Evolutionary conservation across 2,329 filamentous ascomycete species (phyloP), one percentile per base, ranked within the genome.

Genomic region (Lachnellula subtilissima): DNA sequence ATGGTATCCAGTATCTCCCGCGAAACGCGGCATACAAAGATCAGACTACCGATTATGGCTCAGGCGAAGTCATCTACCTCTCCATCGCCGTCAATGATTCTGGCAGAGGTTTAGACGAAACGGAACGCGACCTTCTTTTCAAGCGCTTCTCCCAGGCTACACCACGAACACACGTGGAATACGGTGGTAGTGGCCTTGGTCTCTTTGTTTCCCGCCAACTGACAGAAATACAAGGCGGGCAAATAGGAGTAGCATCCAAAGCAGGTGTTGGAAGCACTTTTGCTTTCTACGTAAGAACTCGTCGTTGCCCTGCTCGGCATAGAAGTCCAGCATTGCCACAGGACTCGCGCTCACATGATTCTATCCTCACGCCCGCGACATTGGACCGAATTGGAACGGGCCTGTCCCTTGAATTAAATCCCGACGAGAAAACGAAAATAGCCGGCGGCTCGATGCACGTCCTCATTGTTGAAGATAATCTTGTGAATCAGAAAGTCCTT

Each of bases 401-500:
- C 8, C 28, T 32, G 28, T 32, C 28, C 28, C 28, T 32, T 11
- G 8, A 8, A 32, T 11, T 8, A 32, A 32, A 3, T 32, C 28
- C 28, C 28, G 8, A 32, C 2, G 28, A 32, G 28, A 4, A 32
- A 32, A 45, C 9, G 8, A 45, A 45, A 7, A 9, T 12, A 7
- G 7, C n/a, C 6, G 19, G 14, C 6, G 19, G 14, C 37, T 12
- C 17, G 15, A 19, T 28, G 28, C 56, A 66, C 36, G 78, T 87
- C 6, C 74, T 87, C 32, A 82, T 86, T 9, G 84, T 86, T 4
- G 84, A 87, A 65, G 84, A 86, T 65, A 86, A 87, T 58, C 71
- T 86, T 25, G 81, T 87, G 48, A 87, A 86, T 64, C 83, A 86
- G 64, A 82, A 79, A 60, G 83, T 86, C 2, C 72, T 86, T n/a